Evolutionary conservation across 2,329 filamentous ascomycete species (phyloP), one percentile per base, ranked within the genome.

Genomic region (Diplodia mutila): DNA sequence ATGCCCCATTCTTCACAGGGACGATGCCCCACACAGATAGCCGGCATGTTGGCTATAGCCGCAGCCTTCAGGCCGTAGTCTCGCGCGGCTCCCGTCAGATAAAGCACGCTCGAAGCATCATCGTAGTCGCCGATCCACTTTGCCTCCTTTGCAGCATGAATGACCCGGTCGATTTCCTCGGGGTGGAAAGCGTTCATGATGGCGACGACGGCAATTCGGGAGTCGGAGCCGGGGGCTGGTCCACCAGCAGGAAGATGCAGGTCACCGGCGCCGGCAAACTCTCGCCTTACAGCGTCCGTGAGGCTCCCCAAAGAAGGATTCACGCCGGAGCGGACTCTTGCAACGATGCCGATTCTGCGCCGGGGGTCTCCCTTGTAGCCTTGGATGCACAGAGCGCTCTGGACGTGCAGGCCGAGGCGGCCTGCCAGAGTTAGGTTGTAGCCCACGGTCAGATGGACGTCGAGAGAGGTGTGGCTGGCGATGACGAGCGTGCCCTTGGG

Each of bases 151-250:
- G 75, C 73, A 52, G 73, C 70, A 9, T 75, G 73, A 1, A 79
- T 14, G 6, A 80, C 78, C 5, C 78, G 71, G 46, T 74, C 65
- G 1, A 81, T 75, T 64, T 79, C 77, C 3, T 77, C 75, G 7
- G 75, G 71, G 54, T 76, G 73, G 61, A 81, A 80, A 0, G 78
- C 79, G 61, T 80, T 80, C 79, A 80, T 80, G 39, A 80, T 78
- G 3, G 79, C 79, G 6, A 75, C 61, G 46, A 66, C 64, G 7
- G 57, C 37, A 23, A 78, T 25, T n/a, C 59, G 27, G 7, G 59
- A 63, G 3, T 37, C 59, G 18, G 16, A 25, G 4, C 23, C 21
- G 11, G 34, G 18, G 9, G 18, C 42, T n/a, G 25, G 21, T 3
- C 70, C 72, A 4, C 70, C 72, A 4, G 52, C 49, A 2, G 61